These are phyloP conservation scores for Bruguiera hainesii DNA, from an alignment of 441 rosid species.

Conservation along the genomic window DNA sequence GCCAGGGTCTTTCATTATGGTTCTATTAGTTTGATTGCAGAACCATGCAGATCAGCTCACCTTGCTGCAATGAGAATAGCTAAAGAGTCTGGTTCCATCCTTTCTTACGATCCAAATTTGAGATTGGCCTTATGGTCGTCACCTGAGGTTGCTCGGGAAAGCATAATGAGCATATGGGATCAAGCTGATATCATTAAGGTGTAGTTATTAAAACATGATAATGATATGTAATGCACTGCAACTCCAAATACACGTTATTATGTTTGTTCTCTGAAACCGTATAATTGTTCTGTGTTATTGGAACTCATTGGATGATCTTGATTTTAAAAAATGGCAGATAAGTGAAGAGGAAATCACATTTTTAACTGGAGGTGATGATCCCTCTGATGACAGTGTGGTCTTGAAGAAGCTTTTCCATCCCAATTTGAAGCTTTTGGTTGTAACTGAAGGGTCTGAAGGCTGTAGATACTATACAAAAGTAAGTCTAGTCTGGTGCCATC, in stretches of 20 bases:
- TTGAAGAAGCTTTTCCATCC: slow-evolving; percentile 83
- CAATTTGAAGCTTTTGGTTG: slow-evolving; percentile 73
- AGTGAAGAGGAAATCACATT: slow-evolving; percentile 93
- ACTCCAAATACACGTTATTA: slow-evolving; percentile 1
- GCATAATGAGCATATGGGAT: slow-evolving; percentile 87
- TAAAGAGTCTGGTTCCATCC: slow-evolving; percentile 68
- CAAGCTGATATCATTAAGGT: slow-evolving; percentile 95
- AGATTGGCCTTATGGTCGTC: slow-evolving; percentile 95
- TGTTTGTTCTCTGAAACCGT: too few relatives aligned
- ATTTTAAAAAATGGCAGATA: slow-evolving; percentile 46
- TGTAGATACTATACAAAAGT: slow-evolving; percentile 97
- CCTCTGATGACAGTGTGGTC: slow-evolving; percentile 76
- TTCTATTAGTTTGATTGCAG: slow-evolving; percentile 89
- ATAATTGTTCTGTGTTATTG: not conserved
- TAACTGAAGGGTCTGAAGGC: slow-evolving; percentile 88
- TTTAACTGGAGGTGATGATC: slow-evolving; percentile 83
- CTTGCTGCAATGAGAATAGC: slow-evolving; percentile 90
- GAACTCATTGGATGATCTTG: slow-evolving; percentile 12
- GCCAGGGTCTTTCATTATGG: slow-evolving; percentile 93
- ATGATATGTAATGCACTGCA: not conserved
- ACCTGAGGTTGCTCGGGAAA: slow-evolving; percentile 71
- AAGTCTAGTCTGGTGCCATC: slow-evolving; percentile 8
- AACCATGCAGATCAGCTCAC: slow-evolving; percentile 92
- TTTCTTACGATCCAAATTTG: slow-evolving; percentile 94
- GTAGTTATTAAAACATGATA: slow-evolving; percentile 5